phyloP scores from a whole-genome alignment of 495 filamentous ascomycete species.

The Podospora pseudoanserina region DNA sequence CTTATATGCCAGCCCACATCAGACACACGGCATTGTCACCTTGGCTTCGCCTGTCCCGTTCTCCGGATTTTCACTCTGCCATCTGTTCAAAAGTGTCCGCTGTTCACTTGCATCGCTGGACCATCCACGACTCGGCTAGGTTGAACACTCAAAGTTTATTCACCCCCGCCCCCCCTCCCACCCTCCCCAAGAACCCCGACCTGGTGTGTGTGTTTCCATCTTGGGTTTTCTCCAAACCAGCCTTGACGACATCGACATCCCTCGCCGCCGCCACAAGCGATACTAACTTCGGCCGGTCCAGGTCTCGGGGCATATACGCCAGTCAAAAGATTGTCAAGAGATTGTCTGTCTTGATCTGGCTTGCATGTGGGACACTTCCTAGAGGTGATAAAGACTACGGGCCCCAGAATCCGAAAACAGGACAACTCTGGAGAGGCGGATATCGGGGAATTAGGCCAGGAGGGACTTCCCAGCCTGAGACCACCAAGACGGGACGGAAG shows the following conservation, averaged over 20 bases:
- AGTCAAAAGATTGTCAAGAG: not conserved
- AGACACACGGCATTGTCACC: constrained; percentile 28
- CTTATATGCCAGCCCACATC: constrained; percentile 3
- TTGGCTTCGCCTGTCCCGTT: constrained; percentile 22
- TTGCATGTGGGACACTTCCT: not conserved
- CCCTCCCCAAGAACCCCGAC: not conserved
- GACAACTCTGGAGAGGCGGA: not conserved
- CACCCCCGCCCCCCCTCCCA: too few relatives aligned
- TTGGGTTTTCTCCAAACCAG: not conserved
- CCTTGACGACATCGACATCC: not conserved
- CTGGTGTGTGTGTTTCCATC: not conserved
- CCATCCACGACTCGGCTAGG: not conserved
- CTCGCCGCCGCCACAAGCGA: not conserved
- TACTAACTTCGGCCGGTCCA: not conserved
- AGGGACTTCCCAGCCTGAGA: not conserved
- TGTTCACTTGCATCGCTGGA: not conserved
- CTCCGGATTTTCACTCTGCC: constrained; percentile 25
- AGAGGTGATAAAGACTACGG: not conserved
- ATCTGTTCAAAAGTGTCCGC: constrained; percentile 13
- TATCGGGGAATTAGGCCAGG: not conserved
- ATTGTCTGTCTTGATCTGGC: not conserved
- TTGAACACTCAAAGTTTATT: not conserved
- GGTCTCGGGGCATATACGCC: not conserved
- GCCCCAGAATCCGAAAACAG: not conserved
- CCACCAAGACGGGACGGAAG: not conserved